Conservation (phyloP, 495 filamentous ascomycete species). For the Clohesyomyces aquaticus region DNA sequence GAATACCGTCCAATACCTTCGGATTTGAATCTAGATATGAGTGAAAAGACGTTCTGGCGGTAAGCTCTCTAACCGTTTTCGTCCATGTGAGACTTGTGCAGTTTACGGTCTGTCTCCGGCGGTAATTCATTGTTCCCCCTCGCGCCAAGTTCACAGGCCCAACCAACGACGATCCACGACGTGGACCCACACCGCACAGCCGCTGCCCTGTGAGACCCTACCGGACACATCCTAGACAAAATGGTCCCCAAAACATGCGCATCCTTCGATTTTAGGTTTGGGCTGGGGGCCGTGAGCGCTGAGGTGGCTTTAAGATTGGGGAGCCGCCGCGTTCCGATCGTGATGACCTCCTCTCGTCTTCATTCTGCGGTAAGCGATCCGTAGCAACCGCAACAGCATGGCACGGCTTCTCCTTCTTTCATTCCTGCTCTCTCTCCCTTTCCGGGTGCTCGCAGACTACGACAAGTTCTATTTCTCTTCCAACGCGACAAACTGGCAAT, state of each 20-base stretch:
- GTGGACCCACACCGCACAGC: background rate
- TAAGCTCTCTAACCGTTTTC: no score
- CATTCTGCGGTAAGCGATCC: background rate
- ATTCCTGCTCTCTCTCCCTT: background rate
- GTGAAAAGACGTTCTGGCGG: no score
- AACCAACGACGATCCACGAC: background rate
- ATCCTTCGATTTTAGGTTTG: background rate
- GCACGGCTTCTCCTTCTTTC: conserved; percentile 3
- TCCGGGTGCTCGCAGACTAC: background rate
- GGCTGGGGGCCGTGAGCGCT: background rate
- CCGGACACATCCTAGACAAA: background rate
- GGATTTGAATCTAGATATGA: no score
- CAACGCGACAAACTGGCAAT: background rate
- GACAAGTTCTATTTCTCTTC: conserved; percentile 6
- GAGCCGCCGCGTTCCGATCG: background rate
- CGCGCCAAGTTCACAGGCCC: no score
- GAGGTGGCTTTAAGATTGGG: background rate
- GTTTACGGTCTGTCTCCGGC: no score
- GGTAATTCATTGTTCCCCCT: no score
- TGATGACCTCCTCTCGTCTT: background rate
- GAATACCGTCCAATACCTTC: no score
- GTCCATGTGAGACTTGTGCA: no score
- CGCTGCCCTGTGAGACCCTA: background rate
- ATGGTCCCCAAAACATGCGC: background rate
- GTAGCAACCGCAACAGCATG: background rate